phyloP scores from a whole-genome alignment of 2,329 filamentous ascomycete genomes.

The Dactylonectria macrodidyma region DNA sequence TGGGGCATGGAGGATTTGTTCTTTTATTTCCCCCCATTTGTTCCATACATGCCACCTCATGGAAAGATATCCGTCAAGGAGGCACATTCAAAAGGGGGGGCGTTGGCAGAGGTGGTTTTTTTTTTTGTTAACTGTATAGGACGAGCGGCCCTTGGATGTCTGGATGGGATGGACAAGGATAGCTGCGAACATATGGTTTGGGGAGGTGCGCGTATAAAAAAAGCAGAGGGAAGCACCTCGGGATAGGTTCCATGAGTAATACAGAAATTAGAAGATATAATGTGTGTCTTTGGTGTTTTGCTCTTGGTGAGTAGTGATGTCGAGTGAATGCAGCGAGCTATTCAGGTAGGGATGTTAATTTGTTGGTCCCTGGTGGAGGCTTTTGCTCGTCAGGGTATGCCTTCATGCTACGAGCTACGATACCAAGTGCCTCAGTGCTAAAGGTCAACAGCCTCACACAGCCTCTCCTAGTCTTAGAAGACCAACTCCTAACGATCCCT shows the following conservation, averaged over 20 bases:
- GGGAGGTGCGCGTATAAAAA: neutral
- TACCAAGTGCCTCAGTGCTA: neutral
- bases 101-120: conserved; percentile 13
- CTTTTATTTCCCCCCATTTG: neutral
- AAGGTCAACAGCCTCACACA: neutral
- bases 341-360: no score
- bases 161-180: conserved; percentile 7
- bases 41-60: conserved; percentile 6
- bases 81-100: neutral
- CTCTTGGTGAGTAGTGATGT: no score
- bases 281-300: neutral
- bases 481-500: no score
- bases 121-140: conserved; percentile 12
- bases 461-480: neutral
- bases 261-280: conserved; percentile 20
- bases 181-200: conserved; percentile 14
- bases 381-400: neutral
- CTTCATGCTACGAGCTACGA: neutral
- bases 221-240: neutral
- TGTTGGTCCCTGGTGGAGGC: neutral
- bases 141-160: conserved; percentile 19
- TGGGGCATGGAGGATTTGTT: conserved; percentile 19
- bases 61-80: conserved; percentile 4
- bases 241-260: conserved; percentile 26
- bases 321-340: no score